Percentiles rank a stretch among this genome's conserved stretches.
Evolutionary conservation across 2,329 filamentous ascomycete genomes (phyloP).

Genomic region (Trichoderma harzianum): DNA sequence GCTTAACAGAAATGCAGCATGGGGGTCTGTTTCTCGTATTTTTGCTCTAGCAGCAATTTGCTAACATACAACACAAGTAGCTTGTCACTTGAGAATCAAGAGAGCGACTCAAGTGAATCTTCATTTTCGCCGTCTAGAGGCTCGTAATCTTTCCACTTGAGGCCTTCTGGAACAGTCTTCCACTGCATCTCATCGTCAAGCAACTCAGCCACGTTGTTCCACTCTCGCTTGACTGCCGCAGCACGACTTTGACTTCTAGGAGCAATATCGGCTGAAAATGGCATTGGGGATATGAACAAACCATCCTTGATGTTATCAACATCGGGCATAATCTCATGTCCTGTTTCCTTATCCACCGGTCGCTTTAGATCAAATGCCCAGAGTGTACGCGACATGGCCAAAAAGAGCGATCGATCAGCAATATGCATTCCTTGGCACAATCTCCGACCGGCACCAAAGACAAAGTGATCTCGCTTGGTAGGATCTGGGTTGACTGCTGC

Average conservation of each 20-base stretch:
- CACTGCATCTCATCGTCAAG: slow-evolving; percentile 9
- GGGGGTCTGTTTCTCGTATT: background rate
- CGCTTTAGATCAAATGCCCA: slow-evolving; percentile 42
- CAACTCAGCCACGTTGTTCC: background rate
- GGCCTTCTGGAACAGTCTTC: slow-evolving; percentile 4
- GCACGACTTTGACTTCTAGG: slow-evolving; percentile 22
- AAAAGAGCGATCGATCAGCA: slow-evolving; percentile 27
- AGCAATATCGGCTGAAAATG: slow-evolving; percentile 16
- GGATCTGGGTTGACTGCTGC: slow-evolving; percentile 21
- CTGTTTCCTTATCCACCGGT: background rate
- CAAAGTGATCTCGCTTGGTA: slow-evolving; percentile 21
- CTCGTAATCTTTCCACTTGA: slow-evolving; percentile 11
- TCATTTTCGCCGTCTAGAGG: background rate
- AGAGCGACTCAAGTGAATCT: background rate
- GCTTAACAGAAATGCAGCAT: background rate
- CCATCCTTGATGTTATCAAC: slow-evolving; percentile 10
- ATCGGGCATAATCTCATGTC: slow-evolving; percentile 7
- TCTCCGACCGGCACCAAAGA: slow-evolving; percentile 33
- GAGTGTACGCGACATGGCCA: slow-evolving; percentile 39
- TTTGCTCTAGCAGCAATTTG: background rate
- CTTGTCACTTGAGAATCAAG: background rate
- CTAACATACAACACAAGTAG: background rate
- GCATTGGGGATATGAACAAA: background rate
- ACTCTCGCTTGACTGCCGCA: background rate
- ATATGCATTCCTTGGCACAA: slow-evolving; percentile 31